phyloP scores from a whole-genome alignment of 2,329 filamentous ascomycete genomes.

The Aspergillus glaucus region DNA sequence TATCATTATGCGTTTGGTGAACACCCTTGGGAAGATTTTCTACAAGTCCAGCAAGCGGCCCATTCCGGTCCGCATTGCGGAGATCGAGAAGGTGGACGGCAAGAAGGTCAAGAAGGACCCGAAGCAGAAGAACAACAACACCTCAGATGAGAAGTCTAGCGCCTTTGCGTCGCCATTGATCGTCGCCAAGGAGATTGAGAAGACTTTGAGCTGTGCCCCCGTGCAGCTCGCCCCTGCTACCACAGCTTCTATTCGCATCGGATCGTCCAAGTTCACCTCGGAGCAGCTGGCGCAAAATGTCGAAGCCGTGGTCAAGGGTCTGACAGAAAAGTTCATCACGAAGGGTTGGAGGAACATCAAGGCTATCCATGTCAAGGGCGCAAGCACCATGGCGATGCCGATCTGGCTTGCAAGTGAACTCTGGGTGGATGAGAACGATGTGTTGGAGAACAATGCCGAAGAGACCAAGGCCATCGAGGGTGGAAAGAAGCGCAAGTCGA shows the following conservation, averaged over 20 bases:
- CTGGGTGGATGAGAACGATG: slow-evolving; percentile 72
- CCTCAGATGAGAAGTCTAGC: slow-evolving; percentile 33
- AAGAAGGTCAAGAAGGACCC: slow-evolving; percentile 54
- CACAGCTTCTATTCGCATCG: slow-evolving; percentile 75
- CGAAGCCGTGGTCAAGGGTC: slow-evolving; percentile 58
- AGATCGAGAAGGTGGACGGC: slow-evolving; percentile 55
- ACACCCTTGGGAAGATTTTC: slow-evolving; percentile 82
- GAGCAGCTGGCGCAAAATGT: slow-evolving; percentile 77
- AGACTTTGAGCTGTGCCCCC: slow-evolving; percentile 68
- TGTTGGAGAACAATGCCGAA: slow-evolving; percentile 48
- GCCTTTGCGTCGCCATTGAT: slow-evolving; percentile 55
- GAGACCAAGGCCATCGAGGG: slow-evolving; percentile 30
- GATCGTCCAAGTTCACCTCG: slow-evolving; percentile 65
- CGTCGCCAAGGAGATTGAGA: slow-evolving; percentile 74
- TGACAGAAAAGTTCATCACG: slow-evolving; percentile 74
- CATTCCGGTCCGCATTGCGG: slow-evolving; percentile 69
- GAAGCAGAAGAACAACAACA: slow-evolving; percentile 41
- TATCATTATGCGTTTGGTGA: slow-evolving; percentile 66
- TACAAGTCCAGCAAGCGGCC: slow-evolving; percentile 85
- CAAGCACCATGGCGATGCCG: slow-evolving; percentile 81
- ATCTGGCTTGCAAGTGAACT: slow-evolving; percentile 91
- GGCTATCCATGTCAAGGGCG: slow-evolving; percentile 82
- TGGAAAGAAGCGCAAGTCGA: slow-evolving; percentile 50
- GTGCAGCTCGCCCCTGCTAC: slow-evolving; percentile 73
- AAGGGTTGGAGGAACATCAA: slow-evolving; percentile 84